These are phyloP conservation scores for Cercospora nicotianae DNA, from an alignment of 2,329 filamentous ascomycete species.

Conservation along the genomic window DNA sequence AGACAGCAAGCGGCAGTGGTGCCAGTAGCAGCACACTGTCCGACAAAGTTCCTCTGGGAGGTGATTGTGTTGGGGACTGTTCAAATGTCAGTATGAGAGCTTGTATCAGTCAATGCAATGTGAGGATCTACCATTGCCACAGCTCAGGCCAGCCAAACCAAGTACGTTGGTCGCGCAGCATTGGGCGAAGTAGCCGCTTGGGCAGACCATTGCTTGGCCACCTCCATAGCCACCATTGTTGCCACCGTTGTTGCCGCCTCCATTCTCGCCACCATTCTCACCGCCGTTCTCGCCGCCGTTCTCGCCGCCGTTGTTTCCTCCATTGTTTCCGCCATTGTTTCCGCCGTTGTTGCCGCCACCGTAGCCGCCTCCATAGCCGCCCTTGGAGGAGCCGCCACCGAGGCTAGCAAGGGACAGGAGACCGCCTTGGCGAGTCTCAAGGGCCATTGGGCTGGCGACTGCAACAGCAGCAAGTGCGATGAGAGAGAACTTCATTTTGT, in stretches of 20 bases:
- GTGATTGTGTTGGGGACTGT: not conserved
- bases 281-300: not conserved
- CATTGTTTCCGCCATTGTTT: not conserved
- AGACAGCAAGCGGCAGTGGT: constrained; percentile 4
- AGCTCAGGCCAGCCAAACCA: not conserved
- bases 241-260: not conserved
- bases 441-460: not conserved
- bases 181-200: constrained; percentile 1
- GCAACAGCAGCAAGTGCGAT: not conserved
- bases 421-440: not conserved
- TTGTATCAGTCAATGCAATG: not conserved
- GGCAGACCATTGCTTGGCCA: not conserved
- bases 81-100: not conserved
- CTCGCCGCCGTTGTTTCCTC: not conserved
- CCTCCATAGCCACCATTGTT: not conserved
- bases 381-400: not conserved
- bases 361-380: not conserved
- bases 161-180: constrained; percentile 12
- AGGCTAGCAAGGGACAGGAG: not conserved
- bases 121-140: not conserved
- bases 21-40: not conserved
- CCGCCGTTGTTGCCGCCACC: not conserved
- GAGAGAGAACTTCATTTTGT: not conserved
- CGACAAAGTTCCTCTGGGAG: not conserved
- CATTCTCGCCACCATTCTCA: not conserved